These are phyloP conservation scores for Euryodendron excelsum DNA, from an alignment of 148 eudicot species.

Conservation along the genomic window DNA sequence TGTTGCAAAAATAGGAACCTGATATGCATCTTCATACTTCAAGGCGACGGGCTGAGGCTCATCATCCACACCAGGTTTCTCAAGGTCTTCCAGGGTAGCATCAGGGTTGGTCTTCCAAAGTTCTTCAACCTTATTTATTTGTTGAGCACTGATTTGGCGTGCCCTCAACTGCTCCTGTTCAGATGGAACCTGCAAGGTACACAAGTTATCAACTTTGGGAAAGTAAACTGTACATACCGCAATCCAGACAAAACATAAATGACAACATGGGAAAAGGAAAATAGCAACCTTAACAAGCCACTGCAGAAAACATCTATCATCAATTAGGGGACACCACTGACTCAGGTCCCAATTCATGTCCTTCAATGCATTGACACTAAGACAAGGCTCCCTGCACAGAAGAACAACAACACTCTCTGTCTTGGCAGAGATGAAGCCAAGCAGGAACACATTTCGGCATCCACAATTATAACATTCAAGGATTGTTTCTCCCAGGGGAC, in stretches of 20 bases:
- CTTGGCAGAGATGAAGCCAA: slow-evolving; percentile 97
- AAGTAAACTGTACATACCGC: not conserved
- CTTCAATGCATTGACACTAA: slow-evolving; percentile 84
- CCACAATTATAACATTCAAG: slow-evolving; percentile 99
- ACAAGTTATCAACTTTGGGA: slow-evolving; percentile 11
- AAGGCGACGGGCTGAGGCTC: slow-evolving; percentile 90
- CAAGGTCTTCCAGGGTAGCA: slow-evolving; percentile 97
- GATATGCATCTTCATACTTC: slow-evolving; percentile 98
- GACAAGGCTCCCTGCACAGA: slow-evolving; percentile 96
- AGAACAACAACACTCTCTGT: slow-evolving; percentile 97
- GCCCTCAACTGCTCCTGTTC: slow-evolving; percentile 98
- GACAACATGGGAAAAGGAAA: not conserved
- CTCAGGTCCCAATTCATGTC: slow-evolving; percentile 99
- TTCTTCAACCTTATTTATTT: slow-evolving; percentile 97
- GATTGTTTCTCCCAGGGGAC: slow-evolving; percentile 97
- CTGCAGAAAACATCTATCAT: slow-evolving; percentile 94
- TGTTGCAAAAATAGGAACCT: slow-evolving; percentile 36
- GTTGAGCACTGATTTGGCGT: slow-evolving; percentile 97
- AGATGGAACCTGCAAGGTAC: slow-evolving; percentile 75
- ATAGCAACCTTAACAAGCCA: slow-evolving; percentile 91
- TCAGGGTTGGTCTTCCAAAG: slow-evolving; percentile 99
- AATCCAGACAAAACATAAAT: not conserved
- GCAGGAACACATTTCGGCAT: slow-evolving; percentile 93
- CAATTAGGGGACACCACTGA: slow-evolving; percentile 99
- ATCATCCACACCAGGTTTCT: slow-evolving; percentile 99